A percentile compares a stretch with the other conserved stretches of the same genome.
Conservation (phyloP, 2,329 filamentous ascomycete genomes). For the Xylaria sp. region DNA sequence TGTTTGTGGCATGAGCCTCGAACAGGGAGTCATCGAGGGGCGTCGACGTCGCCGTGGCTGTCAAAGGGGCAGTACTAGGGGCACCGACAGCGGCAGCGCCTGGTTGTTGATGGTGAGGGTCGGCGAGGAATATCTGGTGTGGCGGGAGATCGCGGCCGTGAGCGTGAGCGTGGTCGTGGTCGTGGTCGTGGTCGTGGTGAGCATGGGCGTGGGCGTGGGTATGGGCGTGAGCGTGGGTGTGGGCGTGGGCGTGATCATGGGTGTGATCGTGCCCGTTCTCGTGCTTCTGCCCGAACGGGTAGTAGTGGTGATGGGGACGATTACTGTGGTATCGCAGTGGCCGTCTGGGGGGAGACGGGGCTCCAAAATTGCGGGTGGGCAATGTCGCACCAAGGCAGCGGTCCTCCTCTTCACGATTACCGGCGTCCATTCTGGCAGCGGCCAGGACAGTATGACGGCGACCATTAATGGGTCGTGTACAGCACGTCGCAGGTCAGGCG, state of each 20-base stretch:
- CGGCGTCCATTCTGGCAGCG: constrained; percentile 60
- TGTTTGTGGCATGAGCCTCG: constrained; percentile 54
- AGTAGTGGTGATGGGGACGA: constrained; percentile 43
- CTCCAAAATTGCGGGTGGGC: constrained; percentile 51
- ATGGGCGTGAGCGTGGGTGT: constrained; percentile 16
- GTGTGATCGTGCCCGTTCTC: constrained; percentile 31
- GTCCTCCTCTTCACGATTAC: constrained; percentile 58
- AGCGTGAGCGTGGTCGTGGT: constrained; percentile 36
- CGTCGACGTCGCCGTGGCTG: constrained; percentile 26
- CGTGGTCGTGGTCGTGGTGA: constrained; percentile 9
- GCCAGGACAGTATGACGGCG: constrained; percentile 53
- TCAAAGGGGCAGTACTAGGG: constrained; percentile 28
- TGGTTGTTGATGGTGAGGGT: constrained; percentile 40
- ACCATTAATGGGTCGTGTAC: constrained; percentile 43
- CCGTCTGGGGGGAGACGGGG: constrained; percentile 45
- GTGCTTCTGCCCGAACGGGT: constrained; percentile 36
- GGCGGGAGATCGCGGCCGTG: constrained; percentile 38
- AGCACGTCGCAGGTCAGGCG: constrained; percentile 37
- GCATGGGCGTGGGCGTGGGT: constrained; percentile 42
- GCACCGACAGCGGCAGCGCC: constrained; percentile 39
- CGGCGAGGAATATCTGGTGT: constrained; percentile 30
- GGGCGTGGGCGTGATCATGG: constrained; percentile 42
- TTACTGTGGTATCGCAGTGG: constrained; percentile 48
- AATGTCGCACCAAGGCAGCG: constrained; percentile 50
- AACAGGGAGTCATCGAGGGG: constrained; percentile 43